A percentile compares a stretch with the other conserved stretches of the same genome.
These are phyloP conservation scores for Blastocystis sp. DNA, from an alignment of 352 stramenopile genomes.

Conservation along the genomic window DNA sequence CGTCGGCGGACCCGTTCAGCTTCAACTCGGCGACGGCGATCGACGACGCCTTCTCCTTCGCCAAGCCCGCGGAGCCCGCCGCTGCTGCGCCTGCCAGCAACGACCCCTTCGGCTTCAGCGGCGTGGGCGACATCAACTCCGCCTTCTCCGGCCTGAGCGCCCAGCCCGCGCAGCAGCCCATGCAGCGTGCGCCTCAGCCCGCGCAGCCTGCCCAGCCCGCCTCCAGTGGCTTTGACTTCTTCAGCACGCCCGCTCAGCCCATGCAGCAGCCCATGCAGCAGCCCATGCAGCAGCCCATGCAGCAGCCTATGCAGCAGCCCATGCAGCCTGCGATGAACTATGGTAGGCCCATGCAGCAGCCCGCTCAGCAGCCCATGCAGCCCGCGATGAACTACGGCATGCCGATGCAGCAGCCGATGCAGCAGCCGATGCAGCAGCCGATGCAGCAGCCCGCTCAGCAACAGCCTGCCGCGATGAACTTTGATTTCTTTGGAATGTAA, in stretches of 20 bases:
- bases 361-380: not conserved
- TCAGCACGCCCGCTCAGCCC: conserved; percentile 1
- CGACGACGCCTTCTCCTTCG: conserved; percentile 20
- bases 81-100: conserved; percentile 31
- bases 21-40: conserved; percentile 6
- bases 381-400: conserved; percentile 58
- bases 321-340: conserved; percentile 32
- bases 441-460: conserved; percentile 37
- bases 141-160: not conserved
- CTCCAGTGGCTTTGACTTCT: conserved; percentile 13
- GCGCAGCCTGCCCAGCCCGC: not conserved
- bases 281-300: not conserved
- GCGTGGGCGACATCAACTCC: not conserved
- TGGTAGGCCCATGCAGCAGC: not conserved
- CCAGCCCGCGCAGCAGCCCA: not conserved
- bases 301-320: not conserved
- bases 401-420: conserved; percentile 2
- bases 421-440: not conserved
- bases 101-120: conserved; percentile 54
- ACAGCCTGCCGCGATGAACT: conserved; percentile 34
- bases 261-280: not conserved
- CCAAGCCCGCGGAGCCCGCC: conserved; percentile 3
- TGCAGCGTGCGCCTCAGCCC: not conserved
- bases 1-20: conserved; percentile 35
- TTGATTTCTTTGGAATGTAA: conserved; percentile 69